Conservation (phyloP, 2,329 filamentous ascomycete species). For the Podosphaera leucotricha region DNA sequence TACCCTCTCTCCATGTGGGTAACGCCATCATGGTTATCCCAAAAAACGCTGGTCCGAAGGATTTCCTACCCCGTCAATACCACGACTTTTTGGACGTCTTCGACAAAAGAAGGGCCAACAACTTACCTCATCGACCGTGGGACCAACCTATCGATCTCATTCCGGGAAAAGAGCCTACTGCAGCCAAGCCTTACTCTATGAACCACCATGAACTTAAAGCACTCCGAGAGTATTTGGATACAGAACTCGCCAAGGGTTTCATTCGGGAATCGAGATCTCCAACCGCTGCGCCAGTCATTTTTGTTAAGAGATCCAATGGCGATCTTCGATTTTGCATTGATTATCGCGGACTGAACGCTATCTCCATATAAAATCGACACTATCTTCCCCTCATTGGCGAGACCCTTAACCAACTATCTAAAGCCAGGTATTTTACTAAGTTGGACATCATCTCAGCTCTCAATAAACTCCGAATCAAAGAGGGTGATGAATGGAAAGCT, state of each 20-base stretch:
- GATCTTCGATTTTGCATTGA: neutral
- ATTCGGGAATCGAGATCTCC: neutral
- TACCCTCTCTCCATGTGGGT: neutral
- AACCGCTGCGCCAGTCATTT: neutral
- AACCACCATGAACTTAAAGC: neutral
- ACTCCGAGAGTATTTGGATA: neutral
- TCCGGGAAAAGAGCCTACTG: neutral
- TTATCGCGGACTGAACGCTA: conserved; percentile 1
- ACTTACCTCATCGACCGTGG: neutral
- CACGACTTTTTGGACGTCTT: conserved; percentile 1
- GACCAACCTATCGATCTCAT: neutral
- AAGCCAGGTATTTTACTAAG: conserved; percentile 1
- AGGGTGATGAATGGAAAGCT: neutral
- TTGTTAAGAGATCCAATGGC: neutral
- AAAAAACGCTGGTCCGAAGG: neutral
- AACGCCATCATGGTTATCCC: neutral
- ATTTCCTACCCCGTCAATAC: neutral
- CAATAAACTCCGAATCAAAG: conserved; percentile 1
- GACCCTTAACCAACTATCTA: neutral
- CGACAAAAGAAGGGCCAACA: neutral
- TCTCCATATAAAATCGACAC: conserved; percentile 1
- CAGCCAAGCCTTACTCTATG: neutral
- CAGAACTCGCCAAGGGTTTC: neutral
- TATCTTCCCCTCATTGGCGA: conserved; percentile 1
- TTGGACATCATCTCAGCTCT: neutral